Evolutionary conservation across 352 stramenopile species (phyloP).

Genomic region (Phytophthora boehmeriae): DNA sequence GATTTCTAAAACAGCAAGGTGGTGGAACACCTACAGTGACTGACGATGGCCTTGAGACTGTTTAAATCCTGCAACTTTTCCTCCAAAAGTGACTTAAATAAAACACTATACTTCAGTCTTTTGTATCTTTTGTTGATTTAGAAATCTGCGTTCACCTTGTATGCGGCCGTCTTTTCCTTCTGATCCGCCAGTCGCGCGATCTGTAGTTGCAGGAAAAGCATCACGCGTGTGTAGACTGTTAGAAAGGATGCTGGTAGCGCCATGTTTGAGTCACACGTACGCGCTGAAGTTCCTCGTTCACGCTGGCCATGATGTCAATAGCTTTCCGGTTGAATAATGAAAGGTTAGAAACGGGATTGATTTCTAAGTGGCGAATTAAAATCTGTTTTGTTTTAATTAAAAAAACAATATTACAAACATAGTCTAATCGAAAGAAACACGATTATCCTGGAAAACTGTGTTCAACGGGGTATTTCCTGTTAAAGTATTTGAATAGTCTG

Average conservation of each 20-base stretch:
- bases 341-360: not conserved
- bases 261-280: conserved; percentile 34
- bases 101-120: not conserved
- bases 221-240: not conserved
- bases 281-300: conserved; percentile 50
- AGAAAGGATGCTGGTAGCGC: too few relatives aligned
- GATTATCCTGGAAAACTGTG: not conserved
- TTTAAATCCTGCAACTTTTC: conserved; percentile 43
- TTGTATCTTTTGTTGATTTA: conserved; percentile 5
- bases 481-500: too few relatives aligned
- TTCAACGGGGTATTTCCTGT: too few relatives aligned
- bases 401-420: too few relatives aligned
- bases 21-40: conserved; percentile 54
- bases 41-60: conserved; percentile 65
- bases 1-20: conserved; percentile 1
- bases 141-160: conserved; percentile 53
- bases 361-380: not conserved
- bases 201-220: conserved; percentile 27
- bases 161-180: conserved; percentile 75
- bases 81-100: conserved; percentile 57
- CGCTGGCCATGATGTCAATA: conserved; percentile 24
- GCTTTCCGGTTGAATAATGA: not conserved
- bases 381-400: too few relatives aligned
- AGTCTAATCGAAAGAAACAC: not conserved
- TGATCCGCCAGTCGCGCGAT: conserved; percentile 72